phyloP scores from a whole-genome alignment of 495 filamentous ascomycete genomes.

The Aspergillus sclerotiicarbonarius region DNA sequence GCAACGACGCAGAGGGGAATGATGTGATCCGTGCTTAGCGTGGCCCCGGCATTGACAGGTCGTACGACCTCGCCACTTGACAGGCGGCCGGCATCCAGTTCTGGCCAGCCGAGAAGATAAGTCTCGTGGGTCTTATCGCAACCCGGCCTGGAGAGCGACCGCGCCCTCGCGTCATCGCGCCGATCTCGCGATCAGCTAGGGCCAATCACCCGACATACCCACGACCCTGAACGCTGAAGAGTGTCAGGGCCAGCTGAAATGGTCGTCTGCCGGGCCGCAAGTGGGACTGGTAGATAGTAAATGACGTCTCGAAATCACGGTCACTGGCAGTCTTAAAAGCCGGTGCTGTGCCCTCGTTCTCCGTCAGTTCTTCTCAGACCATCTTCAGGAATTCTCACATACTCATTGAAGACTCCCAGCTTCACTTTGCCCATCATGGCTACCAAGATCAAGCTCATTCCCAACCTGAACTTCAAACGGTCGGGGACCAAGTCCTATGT shows the following conservation, averaged over 20 bases:
- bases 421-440: conserved; percentile 30
- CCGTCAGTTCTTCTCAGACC: background rate
- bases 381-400: background rate
- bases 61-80: background rate
- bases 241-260: background rate
- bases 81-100: background rate
- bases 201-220: background rate
- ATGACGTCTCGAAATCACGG: background rate
- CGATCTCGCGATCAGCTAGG: background rate
- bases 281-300: background rate
- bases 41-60: background rate
- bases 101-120: background rate
- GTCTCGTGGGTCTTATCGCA: background rate
- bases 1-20: background rate
- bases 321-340: background rate
- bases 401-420: background rate
- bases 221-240: background rate
- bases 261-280: background rate
- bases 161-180: background rate
- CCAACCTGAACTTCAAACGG: conserved; percentile 62
- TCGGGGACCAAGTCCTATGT: conserved; percentile 74
- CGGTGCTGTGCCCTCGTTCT: background rate
- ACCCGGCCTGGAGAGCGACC: background rate
- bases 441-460: conserved; percentile 43
- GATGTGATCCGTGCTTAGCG: background rate